Evolutionary conservation across 805 yeast species (phyloP).

Genomic region (Wickerhamiella azymoides): DNA sequence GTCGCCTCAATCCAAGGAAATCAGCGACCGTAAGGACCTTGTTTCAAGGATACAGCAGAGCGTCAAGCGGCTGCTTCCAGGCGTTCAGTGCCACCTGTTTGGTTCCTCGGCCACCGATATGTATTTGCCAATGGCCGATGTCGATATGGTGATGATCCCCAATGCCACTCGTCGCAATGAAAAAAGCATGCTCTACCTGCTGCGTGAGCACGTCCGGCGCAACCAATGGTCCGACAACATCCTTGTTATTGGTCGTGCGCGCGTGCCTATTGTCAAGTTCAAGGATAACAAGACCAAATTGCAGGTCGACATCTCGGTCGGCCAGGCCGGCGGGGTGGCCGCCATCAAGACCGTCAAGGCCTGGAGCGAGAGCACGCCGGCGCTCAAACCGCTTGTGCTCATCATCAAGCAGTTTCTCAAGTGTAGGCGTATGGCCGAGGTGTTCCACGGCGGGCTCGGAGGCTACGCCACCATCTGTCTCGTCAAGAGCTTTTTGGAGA

Average conservation of each 20-base stretch:
- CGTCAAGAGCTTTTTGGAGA: slow-evolving; percentile 58
- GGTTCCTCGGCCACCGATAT: slow-evolving; percentile 92
- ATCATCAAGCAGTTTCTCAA: slow-evolving; percentile 75
- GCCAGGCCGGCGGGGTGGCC: slow-evolving; percentile 55
- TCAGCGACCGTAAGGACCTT: slow-evolving; percentile 48
- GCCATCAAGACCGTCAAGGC: slow-evolving; percentile 66
- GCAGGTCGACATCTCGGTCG: slow-evolving; percentile 83
- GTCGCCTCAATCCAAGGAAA: slow-evolving; percentile 70
- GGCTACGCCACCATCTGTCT: slow-evolving; percentile 88
- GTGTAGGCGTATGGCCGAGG: slow-evolving; percentile 66
- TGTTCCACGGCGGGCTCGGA: slow-evolving; percentile 87
- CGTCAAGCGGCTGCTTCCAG: slow-evolving; percentile 53
- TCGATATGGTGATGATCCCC: slow-evolving; percentile 71
- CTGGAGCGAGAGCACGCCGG: slow-evolving; percentile 66
- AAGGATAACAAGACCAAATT: slow-evolving; percentile 57
- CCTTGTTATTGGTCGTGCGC: slow-evolving; percentile 78
- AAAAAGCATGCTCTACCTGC: slow-evolving; percentile 52
- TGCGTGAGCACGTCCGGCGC: slow-evolving; percentile 55
- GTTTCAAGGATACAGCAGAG: slow-evolving; percentile 45
- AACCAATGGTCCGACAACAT: slow-evolving; percentile 41
- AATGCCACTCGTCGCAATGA: slow-evolving; percentile 39
- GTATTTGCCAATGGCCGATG: slow-evolving; percentile 88
- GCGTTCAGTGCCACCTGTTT: slow-evolving; percentile 68
- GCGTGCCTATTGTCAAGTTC: slow-evolving; percentile 89
- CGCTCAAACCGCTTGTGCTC: slow-evolving; percentile 66